These are phyloP conservation scores for Vigna mungo DNA, from an alignment of 306 rosid species.

Conservation along the genomic window DNA sequence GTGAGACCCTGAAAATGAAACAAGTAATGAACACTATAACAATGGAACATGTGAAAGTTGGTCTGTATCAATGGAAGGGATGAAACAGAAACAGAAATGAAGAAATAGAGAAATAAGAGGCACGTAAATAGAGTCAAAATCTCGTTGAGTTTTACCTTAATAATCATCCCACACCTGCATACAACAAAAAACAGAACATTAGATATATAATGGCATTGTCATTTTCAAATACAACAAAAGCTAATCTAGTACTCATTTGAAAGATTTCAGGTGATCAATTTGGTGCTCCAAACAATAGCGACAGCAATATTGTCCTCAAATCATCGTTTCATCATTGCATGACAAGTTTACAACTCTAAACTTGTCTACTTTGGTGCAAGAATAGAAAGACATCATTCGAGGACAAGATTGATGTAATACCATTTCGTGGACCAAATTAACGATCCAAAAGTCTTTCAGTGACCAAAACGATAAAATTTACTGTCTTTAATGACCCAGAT, in stretches of 20 bases:
- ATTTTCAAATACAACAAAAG: slow-evolving; percentile 35
- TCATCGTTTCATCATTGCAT: background rate
- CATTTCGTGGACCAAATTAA: background rate
- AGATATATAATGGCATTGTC: slow-evolving; percentile 44
- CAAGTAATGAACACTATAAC: slow-evolving; percentile 18
- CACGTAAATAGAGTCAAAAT: slow-evolving; percentile 27
- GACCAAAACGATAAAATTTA: background rate
- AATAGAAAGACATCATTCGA: background rate
- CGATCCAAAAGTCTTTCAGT: background rate
- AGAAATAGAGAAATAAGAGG: slow-evolving; percentile 23
- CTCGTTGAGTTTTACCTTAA: slow-evolving; percentile 67
- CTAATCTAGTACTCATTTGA: background rate
- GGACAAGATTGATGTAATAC: slow-evolving; percentile 22
- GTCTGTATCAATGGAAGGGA: slow-evolving; percentile 15
- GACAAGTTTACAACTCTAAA: background rate
- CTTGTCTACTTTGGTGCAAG: background rate
- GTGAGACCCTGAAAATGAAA: slow-evolving; percentile 81
- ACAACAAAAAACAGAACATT: slow-evolving; percentile 45
- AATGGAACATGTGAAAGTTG: background rate
- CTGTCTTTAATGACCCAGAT: slow-evolving; percentile 14
- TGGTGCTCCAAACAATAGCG: slow-evolving; percentile 23
- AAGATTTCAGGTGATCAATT: slow-evolving; percentile 18
- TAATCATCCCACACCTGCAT: slow-evolving; percentile 88
- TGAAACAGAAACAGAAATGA: slow-evolving; percentile 23
- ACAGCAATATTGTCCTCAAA: slow-evolving; percentile 31